Percentiles rank a stretch among this genome's conserved stretches.
Conservation (phyloP, 202 grass and related monocot species). For the Zoysia matrella region DNA sequence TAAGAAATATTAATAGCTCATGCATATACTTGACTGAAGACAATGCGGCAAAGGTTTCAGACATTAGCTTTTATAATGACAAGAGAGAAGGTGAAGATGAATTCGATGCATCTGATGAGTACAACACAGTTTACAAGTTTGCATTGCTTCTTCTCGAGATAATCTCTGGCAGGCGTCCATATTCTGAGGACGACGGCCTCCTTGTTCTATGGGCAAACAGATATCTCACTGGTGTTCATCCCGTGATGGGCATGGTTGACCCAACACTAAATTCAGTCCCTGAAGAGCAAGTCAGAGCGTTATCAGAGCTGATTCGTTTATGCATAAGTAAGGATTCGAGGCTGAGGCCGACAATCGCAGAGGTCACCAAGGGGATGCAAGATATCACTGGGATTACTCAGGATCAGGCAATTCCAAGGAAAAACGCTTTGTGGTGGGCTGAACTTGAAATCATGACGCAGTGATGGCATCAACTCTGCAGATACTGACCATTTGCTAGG, state of each 20-base stretch:
- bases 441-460: slow-evolving; percentile 78
- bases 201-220: slow-evolving; percentile 80
- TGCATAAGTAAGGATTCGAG: slow-evolving; percentile 26
- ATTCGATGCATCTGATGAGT: no score
- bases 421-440: slow-evolving; percentile 77
- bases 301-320: no score
- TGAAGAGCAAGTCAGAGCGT: no score
- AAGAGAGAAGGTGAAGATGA: no score
- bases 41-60: no score
- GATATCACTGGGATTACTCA: slow-evolving; percentile 66
- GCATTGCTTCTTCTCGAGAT: slow-evolving; percentile 80
- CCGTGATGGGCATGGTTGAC: no score
- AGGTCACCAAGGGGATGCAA: slow-evolving; percentile 60
- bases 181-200: slow-evolving; percentile 71
- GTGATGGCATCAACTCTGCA: background rate
- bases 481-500: slow-evolving; percentile 4
- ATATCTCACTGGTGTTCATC: slow-evolving; percentile 42
- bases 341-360: slow-evolving; percentile 57
- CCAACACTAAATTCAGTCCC: no score
- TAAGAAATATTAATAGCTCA: no score
- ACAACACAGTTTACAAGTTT: slow-evolving; percentile 70
- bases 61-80: no score
- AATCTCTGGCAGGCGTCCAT: slow-evolving; percentile 85
- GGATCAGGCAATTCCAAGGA: slow-evolving; percentile 55
- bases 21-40: no score